These are phyloP conservation scores for Didymella lethalis DNA, from an alignment of 2,329 filamentous ascomycete genomes.

Conservation along the genomic window DNA sequence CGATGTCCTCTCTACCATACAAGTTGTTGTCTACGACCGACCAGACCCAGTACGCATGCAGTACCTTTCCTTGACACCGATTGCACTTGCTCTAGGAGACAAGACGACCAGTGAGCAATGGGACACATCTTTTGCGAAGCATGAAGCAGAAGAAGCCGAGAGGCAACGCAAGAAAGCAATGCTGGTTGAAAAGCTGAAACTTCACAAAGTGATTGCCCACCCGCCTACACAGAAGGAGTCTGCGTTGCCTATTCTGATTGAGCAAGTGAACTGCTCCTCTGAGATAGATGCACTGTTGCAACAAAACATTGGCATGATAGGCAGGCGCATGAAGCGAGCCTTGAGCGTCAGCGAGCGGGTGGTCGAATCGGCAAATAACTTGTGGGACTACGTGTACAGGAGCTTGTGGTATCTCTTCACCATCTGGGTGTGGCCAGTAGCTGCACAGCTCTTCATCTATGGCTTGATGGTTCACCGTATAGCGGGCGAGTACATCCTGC, in stretches of 20 bases:
- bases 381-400: slow-evolving; percentile 76
- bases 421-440: slow-evolving; percentile 78
- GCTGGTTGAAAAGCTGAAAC: slow-evolving; percentile 84
- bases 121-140: slow-evolving; percentile 57
- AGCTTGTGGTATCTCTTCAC: slow-evolving; percentile 75
- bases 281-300: slow-evolving; percentile 87
- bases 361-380: slow-evolving; percentile 88
- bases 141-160: slow-evolving; percentile 74
- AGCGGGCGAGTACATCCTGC: slow-evolving; percentile 78
- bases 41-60: slow-evolving; percentile 91
- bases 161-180: slow-evolving; percentile 68
- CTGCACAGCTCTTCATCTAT: slow-evolving; percentile 75
- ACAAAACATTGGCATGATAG: slow-evolving; percentile 86
- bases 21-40: slow-evolving; percentile 88
- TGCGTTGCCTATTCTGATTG: slow-evolving; percentile 80
- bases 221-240: slow-evolving; percentile 81
- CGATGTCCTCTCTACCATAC: slow-evolving; percentile 74
- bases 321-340: slow-evolving; percentile 79
- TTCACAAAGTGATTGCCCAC: slow-evolving; percentile 84
- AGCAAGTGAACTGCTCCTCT: slow-evolving; percentile 95
- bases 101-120: slow-evolving; percentile 61
- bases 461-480: slow-evolving; percentile 81
- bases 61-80: slow-evolving; percentile 90
- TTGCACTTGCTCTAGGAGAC: slow-evolving; percentile 78
- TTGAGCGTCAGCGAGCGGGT: slow-evolving; percentile 94